Evolutionary conservation across 768 basidiomycete species (phyloP), one percentile per base, ranked within the genome.

Genomic region (Agrocybe praecox): DNA sequence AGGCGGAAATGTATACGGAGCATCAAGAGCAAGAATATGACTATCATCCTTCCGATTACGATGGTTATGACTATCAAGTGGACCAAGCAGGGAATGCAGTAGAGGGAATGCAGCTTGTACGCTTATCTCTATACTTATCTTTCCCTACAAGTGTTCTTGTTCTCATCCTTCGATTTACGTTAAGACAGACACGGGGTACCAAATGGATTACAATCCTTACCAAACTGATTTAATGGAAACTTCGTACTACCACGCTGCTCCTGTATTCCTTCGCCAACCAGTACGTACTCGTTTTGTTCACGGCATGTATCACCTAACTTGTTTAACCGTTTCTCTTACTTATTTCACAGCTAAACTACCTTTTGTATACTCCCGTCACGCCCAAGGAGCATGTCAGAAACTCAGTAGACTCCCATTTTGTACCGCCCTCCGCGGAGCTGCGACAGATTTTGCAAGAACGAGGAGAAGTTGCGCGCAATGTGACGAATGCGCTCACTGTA

Each of bases 301-400:
- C 14, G 12, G 5, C 14, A 6, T n/a, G 12, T 12, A 40, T 40
- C n/a, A 34, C n/a, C 5, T 40, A 29, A 52, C 52, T 42, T 45
- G 50, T 58, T 14, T 6, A 34, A 15, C 24, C 29, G 9, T 52
- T 45, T 17, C n/a, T 44, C 22, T 26, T 46, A 40, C 23, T 21
- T 18, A 15, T 52, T 52, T 43, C 67, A n/a, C n/a, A 96, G 93
- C 82, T 98, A 46, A 86, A 97, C 67, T 94, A 99, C 67, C 94
- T 98, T 62, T 81, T 98, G 26, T 99, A 99, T 75, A 88, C 91
- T 3, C 82, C 84, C 2, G 81, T 82, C 63, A 76, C 89, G 65
- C 77, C 89, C 44, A 73, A 82, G 60, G 65, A 78, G 54, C 76
- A 89, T 67, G 65, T 81, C 63, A 68, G 81, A 17, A 77, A 81